Conservation (phyloP, 2,329 filamentous ascomycete genomes). For the Hymenoscyphus linearis region DNA sequence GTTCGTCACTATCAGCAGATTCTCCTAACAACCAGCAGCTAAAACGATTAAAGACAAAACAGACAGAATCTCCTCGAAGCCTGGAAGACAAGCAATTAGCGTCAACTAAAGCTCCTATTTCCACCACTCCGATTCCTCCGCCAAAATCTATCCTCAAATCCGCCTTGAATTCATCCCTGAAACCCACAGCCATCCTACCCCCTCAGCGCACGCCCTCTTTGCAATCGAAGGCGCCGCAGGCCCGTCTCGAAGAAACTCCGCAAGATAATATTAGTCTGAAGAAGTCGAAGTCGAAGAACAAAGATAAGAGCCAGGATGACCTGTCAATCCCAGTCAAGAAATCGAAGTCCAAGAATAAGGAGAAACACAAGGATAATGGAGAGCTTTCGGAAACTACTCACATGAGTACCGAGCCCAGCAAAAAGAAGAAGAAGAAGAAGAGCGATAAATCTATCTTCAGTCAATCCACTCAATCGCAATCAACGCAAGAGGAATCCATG, state of each 20-base stretch:
- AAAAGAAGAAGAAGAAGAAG: background rate
- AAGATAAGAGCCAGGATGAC: background rate
- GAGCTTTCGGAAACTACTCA: background rate
- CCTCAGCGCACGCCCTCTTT: background rate
- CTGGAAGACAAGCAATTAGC: constrained; percentile 14
- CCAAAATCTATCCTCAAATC: background rate
- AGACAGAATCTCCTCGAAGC: constrained; percentile 18
- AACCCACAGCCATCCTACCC: background rate
- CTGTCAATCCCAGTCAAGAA: background rate
- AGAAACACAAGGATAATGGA: background rate
- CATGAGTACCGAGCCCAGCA: background rate
- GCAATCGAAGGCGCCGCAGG: background rate
- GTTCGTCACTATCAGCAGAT: constrained; percentile 24
- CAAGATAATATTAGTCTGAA: background rate
- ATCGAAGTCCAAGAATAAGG: background rate
- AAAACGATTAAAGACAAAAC: constrained; percentile 25
- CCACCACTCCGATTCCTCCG: background rate
- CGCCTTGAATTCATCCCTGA: background rate
- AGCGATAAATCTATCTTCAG: background rate
- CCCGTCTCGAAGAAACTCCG: background rate
- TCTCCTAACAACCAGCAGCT: constrained; percentile 18
- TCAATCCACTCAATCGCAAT: background rate
- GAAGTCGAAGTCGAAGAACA: background rate
- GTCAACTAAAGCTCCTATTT: constrained; percentile 11
- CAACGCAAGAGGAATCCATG: background rate